Evolutionary conservation across 2,329 filamentous ascomycete species (phyloP), one percentile per base, ranked within the genome.

Genomic region (Diaporthe amygdali): DNA sequence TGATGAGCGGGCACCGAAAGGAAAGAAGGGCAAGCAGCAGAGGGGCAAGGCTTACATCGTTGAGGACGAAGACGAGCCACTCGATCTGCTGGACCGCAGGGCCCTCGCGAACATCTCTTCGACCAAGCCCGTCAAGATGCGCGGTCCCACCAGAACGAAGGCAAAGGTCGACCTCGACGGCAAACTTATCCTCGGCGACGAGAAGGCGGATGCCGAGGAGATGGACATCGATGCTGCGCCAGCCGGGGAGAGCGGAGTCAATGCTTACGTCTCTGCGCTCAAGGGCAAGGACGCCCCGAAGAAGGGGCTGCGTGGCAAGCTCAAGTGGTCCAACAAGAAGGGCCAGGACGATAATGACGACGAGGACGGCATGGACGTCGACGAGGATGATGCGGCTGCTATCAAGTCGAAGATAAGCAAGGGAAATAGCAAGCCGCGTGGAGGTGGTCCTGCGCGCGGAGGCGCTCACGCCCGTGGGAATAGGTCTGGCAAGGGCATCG

Each of bases 31-130:
- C 74, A 81, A 85, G 82, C 87, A 90, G 78, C 87, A 90, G 78
- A 91, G 90, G 81, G 89, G 88, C 51, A 88, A 88, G 77, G 90
- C 93, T 1, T 99, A 96, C 82, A 98, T 99, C 76, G 89, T 97
- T 72, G 96, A 98, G 84, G 93, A 97, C 73, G 94, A 97, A 71
- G 94, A 97, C 76, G 96, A 98, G 81, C 96, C 96, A 1, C 91
- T 99, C 51, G 96, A 99, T 84, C 89, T 99, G 55, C 89, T 99
- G 20, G 96, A 96, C 78, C 93, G 94, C 73, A 92, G 92, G 79
- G 94, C 95, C 10, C 89, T 99, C 51, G 96, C 94, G 68, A 96
- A 94, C 80, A 98, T 99, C 77, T 97, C 95, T 3, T 94, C 94
- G 6, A 97, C 94, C 14, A 96, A 95, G 81, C 96, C 95, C 4